Conservation (phyloP, 2,329 filamentous ascomycete genomes). For the Epichloe bromicola region DNA sequence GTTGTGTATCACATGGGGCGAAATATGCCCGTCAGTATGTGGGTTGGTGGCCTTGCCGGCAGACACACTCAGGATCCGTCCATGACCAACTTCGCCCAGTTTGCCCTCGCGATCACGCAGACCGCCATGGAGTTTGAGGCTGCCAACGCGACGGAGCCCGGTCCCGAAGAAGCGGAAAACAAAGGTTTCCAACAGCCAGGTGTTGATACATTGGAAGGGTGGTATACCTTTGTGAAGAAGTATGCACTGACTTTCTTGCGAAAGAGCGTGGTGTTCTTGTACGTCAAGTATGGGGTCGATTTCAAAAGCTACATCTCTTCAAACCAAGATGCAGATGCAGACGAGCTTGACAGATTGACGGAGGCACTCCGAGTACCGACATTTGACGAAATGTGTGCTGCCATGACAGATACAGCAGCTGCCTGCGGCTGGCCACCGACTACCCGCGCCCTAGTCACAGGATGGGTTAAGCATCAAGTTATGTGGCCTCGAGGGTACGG, state of each 20-base stretch:
- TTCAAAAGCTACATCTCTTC: slow-evolving; percentile 59
- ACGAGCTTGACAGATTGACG: slow-evolving; percentile 74
- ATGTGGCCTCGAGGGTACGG: slow-evolving; percentile 21
- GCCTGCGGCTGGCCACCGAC: slow-evolving; percentile 36
- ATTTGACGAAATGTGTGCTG: slow-evolving; percentile 64
- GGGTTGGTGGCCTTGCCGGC: slow-evolving; percentile 32
- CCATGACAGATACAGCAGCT: slow-evolving; percentile 33
- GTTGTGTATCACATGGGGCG: slow-evolving; percentile 49
- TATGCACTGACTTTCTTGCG: slow-evolving; percentile 87
- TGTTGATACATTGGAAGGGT: slow-evolving; percentile 38
- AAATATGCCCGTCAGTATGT: slow-evolving; percentile 37
- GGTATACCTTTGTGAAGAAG: slow-evolving; percentile 53
- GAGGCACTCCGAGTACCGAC: slow-evolving; percentile 62
- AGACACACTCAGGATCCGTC: slow-evolving; percentile 30
- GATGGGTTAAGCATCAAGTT: slow-evolving; percentile 62
- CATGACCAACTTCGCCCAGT: slow-evolving; percentile 41
- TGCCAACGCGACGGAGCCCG: slow-evolving; percentile 14
- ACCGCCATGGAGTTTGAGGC: slow-evolving; percentile 29
- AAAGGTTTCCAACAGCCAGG: slow-evolving; percentile 41
- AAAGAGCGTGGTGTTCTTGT: slow-evolving; percentile 70
- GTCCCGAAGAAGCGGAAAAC: slow-evolving; percentile 23
- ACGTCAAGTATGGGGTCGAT: slow-evolving; percentile 80
- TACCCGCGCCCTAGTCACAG: slow-evolving; percentile 35
- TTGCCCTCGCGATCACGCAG: slow-evolving; percentile 36
- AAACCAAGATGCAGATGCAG: slow-evolving; percentile 49